phyloP scores from a whole-genome alignment of 768 basidiomycete species.

The Hericium rajendrae region DNA sequence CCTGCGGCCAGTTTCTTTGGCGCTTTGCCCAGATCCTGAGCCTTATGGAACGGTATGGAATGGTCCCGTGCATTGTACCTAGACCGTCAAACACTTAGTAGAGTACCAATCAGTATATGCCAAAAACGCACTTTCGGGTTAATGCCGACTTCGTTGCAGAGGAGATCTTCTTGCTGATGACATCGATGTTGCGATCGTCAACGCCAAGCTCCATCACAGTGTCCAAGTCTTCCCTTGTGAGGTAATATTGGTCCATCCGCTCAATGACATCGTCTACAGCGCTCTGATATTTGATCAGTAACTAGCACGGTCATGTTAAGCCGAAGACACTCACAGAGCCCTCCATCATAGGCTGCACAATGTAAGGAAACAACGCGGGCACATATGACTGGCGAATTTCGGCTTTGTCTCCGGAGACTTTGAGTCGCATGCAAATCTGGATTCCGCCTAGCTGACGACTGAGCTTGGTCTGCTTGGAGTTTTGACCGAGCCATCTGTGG shows the following conservation, averaged over 20 bases:
- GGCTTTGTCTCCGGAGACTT: conserved; percentile 79
- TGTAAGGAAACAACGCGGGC: conserved; percentile 71
- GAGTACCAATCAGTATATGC: not conserved
- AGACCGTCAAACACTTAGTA: not conserved
- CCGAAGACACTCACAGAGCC: conserved; percentile 54
- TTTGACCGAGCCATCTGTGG: conserved; percentile 90
- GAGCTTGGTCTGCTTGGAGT: conserved; percentile 86
- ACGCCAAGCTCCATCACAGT: conserved; percentile 90
- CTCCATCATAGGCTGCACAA: conserved; percentile 61
- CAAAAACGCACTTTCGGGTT: conserved; percentile 60
- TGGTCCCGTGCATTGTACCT: conserved; percentile 89
- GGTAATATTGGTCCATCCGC: conserved; percentile 88
- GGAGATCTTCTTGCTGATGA: conserved; percentile 76
- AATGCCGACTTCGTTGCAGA: conserved; percentile 74
- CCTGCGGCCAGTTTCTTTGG: conserved; percentile 73
- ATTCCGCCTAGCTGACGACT: conserved; percentile 76
- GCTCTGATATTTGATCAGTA: conserved; percentile 32
- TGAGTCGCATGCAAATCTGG: conserved; percentile 91
- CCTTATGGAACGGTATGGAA: conserved; percentile 93
- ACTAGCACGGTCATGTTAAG: not conserved
- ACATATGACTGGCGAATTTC: conserved; percentile 91
- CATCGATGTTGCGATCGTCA: conserved; percentile 64
- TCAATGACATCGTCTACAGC: conserved; percentile 77
- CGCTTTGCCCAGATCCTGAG: conserved; percentile 63
- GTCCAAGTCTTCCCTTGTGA: conserved; percentile 96